Evolutionary conservation across 1,284 basidiomycete genomes (phyloP), one percentile per base, ranked within the genome.

Genomic region (Rhodotorula sp.): DNA sequence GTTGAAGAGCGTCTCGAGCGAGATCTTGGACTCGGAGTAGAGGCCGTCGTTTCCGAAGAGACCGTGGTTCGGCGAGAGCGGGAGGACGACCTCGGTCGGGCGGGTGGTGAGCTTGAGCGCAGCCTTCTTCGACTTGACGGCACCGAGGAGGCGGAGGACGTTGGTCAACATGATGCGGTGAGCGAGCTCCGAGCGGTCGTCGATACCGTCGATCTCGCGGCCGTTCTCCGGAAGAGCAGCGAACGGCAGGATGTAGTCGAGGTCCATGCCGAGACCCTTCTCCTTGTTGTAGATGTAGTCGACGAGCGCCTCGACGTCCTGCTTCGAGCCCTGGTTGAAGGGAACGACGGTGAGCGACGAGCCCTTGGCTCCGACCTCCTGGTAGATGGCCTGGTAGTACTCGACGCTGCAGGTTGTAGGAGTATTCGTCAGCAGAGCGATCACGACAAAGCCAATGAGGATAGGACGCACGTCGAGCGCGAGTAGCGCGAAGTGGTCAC

Each of bases 221-320:
- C 96, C 95, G 79, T 98, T 98, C 83, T 98, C 96, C 20, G 96
- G 95, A 60, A 99, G 90, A 70, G 95, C 96, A 67, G 95, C 96
- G 82, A 99, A 99, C 54, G 95, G 95, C 73, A 98, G 87, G 78
- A 99, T 91, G 83, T 97, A 98, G 83, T 99, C 95, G 71, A 99
- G 87, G 83, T 99, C 95, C 83, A 99, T 88, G 60, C 78, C 78
- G 64, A 78, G 77, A 60, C 77, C 77, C 67, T 79, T 79, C 60
- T 79, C 78, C 56, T 89, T 94, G 57, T 90, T 88, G 83, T 98
- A 99, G 82, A 99, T 95, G 82, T 99, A 99, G 83, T 98, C 95
- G 77, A 99, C 89, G 66, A 99, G 87, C 17, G 93, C 92, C 80
- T 99, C 95, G 54, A 95, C 91, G 78, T 99, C 96, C 82, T 98